Base-by-base conservation (phyloP, 441 rosid genomes). In the Omphalea diandra region DNA sequence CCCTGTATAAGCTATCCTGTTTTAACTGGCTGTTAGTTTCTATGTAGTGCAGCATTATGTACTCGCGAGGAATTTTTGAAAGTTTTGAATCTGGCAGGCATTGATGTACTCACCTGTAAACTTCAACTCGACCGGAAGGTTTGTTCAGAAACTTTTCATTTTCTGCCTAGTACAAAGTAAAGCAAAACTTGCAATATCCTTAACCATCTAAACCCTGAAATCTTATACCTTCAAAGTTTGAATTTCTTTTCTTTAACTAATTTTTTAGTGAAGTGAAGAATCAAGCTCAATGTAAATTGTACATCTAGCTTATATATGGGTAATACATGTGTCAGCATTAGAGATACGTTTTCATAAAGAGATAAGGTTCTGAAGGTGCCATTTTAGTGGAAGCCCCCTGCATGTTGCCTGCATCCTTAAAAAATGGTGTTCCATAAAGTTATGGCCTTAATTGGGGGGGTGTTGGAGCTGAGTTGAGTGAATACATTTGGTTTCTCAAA, bases 1-100 rank as follows among this genome's bases (percentile, higher is more conserved):
- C 36, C 22, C 24, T 24, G 61, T 46, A 31, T 44, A 35, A 29
- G 20, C n/a, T 58, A 67, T 55, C 70, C 75, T 54, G 65, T 74
- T 73, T 63, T 73, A 41, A 83, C 73, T 61, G 69, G 79, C 67
- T 35, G 56, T 77, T 66, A 65, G 56, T 62, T 73, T 68, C 70
- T 77, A 62, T 89, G 55, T 81, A 84, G 91, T 77, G 85, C 87
- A 83, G 86, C 80, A 53, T 74, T 87, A 66, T 64, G 59, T 81
- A 70, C 81, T 11, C 73, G 79, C 60, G 89, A 83, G 69, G 95
- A 89, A 74, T 89, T 87, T 79, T 71, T 81, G 65, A 89, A 76
- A 75, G 88, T 84, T 47, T 59, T 82, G 83, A 85, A 86, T 75
- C 75, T 87, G 76, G 76, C 76, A 17, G 69, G 77, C 32, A 65